A percentile compares a stretch with the other conserved stretches of the same genome.
phyloP scores from a whole-genome alignment of 2,329 filamentous ascomycete species.

The Fusarium ambrosium region DNA sequence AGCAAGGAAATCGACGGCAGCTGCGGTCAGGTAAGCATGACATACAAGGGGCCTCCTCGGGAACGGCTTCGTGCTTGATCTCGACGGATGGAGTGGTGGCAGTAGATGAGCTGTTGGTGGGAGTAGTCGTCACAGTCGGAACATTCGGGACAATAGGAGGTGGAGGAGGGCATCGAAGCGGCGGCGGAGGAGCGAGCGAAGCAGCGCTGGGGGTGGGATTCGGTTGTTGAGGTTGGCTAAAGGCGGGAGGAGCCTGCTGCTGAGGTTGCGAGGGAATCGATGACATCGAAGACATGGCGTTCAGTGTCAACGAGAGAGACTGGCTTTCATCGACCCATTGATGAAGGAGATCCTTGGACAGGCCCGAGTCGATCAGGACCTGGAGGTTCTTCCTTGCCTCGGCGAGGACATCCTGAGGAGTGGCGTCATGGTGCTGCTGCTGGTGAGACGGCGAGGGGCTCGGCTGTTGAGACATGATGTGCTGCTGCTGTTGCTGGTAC shows the following conservation, averaged over 20 bases:
- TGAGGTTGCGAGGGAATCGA: constrained; percentile 34
- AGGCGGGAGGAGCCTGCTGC: constrained; percentile 36
- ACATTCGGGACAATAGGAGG: constrained; percentile 43
- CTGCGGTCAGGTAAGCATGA: constrained; percentile 30
- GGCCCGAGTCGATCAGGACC: constrained; percentile 60
- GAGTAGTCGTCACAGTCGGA: constrained; percentile 35
- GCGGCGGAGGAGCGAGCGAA: constrained; percentile 48
- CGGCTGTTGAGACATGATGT: constrained; percentile 43
- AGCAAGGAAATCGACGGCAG: not conserved
- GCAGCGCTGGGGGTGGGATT: constrained; percentile 35
- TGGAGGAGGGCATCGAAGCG: constrained; percentile 52
- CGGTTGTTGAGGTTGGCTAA: constrained; percentile 24
- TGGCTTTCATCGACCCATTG: constrained; percentile 57
- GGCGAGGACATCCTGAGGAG: constrained; percentile 59
- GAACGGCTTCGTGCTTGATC: constrained; percentile 49
- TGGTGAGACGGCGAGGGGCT: constrained; percentile 42
- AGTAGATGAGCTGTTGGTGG: constrained; percentile 38
- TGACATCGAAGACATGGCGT: constrained; percentile 29
- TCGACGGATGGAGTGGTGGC: constrained; percentile 44
- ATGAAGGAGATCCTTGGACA: constrained; percentile 59
- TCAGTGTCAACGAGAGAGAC: constrained; percentile 47
- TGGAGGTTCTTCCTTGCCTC: constrained; percentile 62
- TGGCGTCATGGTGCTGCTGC: constrained; percentile 51
- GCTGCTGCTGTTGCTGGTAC: constrained; percentile 38
- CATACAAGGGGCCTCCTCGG: constrained; percentile 47